Conservation (phyloP, 2,329 filamentous ascomycete species). For the Aspergillus ochraceoroseus region DNA sequence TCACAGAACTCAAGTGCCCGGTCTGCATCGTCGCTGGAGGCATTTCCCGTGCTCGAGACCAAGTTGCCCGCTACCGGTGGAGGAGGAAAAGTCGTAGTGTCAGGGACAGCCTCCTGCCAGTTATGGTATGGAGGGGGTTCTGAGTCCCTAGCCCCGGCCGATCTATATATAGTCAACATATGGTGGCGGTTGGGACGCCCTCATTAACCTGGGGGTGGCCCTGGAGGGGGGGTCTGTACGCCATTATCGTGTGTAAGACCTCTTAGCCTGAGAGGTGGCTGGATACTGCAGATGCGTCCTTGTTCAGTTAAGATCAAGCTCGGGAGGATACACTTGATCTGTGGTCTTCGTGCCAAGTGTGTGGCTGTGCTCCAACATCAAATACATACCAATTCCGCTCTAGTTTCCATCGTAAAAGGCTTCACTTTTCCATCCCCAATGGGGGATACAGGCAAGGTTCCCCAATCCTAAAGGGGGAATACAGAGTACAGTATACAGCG, state of each 20-base stretch:
- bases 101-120: conserved; percentile 56
- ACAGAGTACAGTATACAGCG: too few species aligned
- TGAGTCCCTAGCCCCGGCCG: conserved; percentile 25
- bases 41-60: conserved; percentile 54
- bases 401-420: too few species aligned
- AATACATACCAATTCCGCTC: too few species aligned
- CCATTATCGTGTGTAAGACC: conserved; percentile 1
- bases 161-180: not conserved
- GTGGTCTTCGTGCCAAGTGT: too few species aligned
- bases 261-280: too few species aligned
- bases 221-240: conserved; percentile 5
- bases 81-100: conserved; percentile 56
- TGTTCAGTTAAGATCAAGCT: too few species aligned
- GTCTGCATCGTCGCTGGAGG: conserved; percentile 50
- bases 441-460: too few species aligned
- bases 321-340: too few species aligned
- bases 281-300: too few species aligned
- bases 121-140: conserved; percentile 55
- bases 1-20: conserved; percentile 55
- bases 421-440: not conserved
- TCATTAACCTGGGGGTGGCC: conserved; percentile 24
- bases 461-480: too few species aligned
- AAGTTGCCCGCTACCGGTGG: conserved; percentile 54
- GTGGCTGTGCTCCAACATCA: not conserved
- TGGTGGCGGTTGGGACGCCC: conserved; percentile 10